phyloP scores from a whole-genome alignment of 495 filamentous ascomycete species.

The Trichoderma virens region DNA sequence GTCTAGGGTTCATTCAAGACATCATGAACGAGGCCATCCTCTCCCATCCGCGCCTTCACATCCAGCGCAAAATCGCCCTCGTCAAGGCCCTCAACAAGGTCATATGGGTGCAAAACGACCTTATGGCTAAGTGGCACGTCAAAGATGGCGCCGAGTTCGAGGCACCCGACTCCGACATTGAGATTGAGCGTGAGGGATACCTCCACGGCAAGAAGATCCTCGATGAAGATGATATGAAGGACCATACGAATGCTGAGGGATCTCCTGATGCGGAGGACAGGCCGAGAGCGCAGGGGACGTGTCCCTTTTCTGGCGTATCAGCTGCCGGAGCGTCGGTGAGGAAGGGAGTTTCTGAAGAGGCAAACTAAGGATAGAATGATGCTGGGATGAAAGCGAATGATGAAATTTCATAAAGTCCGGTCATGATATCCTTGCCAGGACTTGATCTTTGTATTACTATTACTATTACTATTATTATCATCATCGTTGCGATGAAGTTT shows the following conservation, averaged over 20 bases:
- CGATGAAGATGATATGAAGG: conserved; percentile 17
- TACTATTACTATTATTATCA: background rate
- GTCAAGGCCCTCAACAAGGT: conserved; percentile 55
- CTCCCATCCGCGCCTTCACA: conserved; percentile 54
- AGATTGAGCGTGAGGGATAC: conserved; percentile 57
- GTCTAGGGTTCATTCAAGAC: conserved; percentile 63
- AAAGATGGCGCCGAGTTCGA: conserved; percentile 63
- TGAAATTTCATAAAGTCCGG: background rate
- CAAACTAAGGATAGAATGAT: background rate
- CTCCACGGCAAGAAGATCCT: conserved; percentile 38
- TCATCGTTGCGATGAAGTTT: background rate
- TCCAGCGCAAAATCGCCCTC: conserved; percentile 58
- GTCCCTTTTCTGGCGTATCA: background rate
- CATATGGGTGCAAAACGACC: conserved; percentile 70
- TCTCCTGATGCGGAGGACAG: background rate
- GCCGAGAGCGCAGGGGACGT: background rate
- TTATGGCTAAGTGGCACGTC: conserved; percentile 70
- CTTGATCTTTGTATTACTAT: background rate
- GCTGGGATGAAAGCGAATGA: background rate
- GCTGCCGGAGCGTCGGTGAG: background rate
- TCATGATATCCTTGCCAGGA: background rate
- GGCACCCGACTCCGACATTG: conserved; percentile 47
- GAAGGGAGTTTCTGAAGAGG: background rate
- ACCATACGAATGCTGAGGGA: background rate
- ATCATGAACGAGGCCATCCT: conserved; percentile 67